These are phyloP conservation scores for Cystofilobasidium ferigula DNA, from an alignment of 768 basidiomycete species.

Conservation along the genomic window DNA sequence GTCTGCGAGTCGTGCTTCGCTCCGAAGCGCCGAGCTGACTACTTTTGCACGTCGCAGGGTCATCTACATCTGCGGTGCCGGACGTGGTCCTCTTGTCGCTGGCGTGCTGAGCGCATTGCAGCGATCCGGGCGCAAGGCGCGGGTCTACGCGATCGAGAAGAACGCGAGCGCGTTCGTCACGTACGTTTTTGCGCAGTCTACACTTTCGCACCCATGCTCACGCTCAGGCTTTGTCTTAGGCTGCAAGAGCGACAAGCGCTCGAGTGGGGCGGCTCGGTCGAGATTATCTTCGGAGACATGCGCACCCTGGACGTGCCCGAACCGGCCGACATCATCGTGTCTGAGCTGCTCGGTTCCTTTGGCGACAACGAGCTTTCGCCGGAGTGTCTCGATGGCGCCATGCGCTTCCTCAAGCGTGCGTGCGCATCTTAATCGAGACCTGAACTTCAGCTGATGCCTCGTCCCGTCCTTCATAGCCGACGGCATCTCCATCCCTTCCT, in stretches of 20 bases:
- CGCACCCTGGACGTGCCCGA: conserved; percentile 69
- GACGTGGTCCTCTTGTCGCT: conserved; percentile 81
- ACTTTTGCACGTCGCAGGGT: conserved; percentile 44
- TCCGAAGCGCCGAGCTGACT: conserved; percentile 3
- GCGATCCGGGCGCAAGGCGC: conserved; percentile 52
- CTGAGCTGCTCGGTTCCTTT: conserved; percentile 91
- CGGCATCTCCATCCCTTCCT: conserved; percentile 91
- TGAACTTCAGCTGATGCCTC: not conserved
- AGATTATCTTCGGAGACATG: conserved; percentile 92
- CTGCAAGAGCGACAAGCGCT: conserved; percentile 67
- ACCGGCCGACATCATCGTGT: conserved; percentile 81
- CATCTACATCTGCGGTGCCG: conserved; percentile 87
- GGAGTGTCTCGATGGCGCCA: conserved; percentile 91
- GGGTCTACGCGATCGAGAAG: conserved; percentile 85
- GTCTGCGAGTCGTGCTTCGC: conserved; percentile 31
- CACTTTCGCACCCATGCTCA: not conserved
- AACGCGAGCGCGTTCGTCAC: conserved; percentile 92
- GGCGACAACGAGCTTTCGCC: conserved; percentile 98
- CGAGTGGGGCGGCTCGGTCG: conserved; percentile 74
- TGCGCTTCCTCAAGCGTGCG: conserved; percentile 82
- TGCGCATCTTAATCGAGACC: conserved; percentile 20
- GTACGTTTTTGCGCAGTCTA: conserved; percentile 45
- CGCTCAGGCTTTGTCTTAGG: conserved; percentile 40
- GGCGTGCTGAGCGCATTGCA: conserved; percentile 68
- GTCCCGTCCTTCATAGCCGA: conserved; percentile 49